Percentiles rank a stretch among this genome's conserved stretches.
phyloP scores from a whole-genome alignment of 2,329 filamentous ascomycete genomes.

The Trichoderma aggressivum region DNA sequence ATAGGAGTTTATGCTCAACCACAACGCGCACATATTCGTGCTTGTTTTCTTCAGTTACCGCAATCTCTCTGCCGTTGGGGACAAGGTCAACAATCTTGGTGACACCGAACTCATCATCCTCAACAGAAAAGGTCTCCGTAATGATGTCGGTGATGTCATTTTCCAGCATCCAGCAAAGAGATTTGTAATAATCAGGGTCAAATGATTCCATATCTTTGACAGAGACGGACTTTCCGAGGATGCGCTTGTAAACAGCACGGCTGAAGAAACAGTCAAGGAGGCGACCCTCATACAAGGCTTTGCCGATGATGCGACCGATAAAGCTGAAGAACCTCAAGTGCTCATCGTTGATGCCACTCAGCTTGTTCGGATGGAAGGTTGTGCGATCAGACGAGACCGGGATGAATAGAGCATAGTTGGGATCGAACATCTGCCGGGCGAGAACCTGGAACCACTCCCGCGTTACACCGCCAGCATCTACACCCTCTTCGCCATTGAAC shows the following conservation, averaged over 20 bases:
- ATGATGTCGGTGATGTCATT: conserved; percentile 99
- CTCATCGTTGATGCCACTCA: conserved; percentile 91
- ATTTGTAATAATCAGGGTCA: conserved; percentile 98
- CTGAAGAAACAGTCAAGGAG: conserved; percentile 98
- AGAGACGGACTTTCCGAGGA: conserved; percentile 89
- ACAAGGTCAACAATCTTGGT: conserved; percentile 83
- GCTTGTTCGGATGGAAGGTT: conserved; percentile 96
- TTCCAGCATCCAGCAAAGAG: conserved; percentile 94
- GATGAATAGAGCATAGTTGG: conserved; percentile 93
- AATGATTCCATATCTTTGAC: conserved; percentile 99
- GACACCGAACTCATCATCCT: conserved; percentile 91
- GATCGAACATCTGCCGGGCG: conserved; percentile 96
- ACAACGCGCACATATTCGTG: conserved; percentile 94
- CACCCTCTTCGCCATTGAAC: conserved; percentile 95
- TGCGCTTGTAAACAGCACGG: conserved; percentile 96
- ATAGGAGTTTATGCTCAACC: conserved; percentile 88
- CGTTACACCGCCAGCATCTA: conserved; percentile 95
- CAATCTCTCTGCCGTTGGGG: conserved; percentile 82
- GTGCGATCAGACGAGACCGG: conserved; percentile 96
- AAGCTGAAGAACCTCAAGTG: conserved; percentile 99
- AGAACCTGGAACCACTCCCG: conserved; percentile 99
- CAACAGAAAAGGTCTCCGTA: conserved; percentile 91
- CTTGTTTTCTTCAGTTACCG: conserved; percentile 97
- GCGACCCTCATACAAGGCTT: conserved; percentile 92
- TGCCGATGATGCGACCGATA: conserved; percentile 96